Evolutionary conservation across 225 moss, liverwort and hornwort genomes (phyloP).

Genomic region (Sphagnum contortum): DNA sequence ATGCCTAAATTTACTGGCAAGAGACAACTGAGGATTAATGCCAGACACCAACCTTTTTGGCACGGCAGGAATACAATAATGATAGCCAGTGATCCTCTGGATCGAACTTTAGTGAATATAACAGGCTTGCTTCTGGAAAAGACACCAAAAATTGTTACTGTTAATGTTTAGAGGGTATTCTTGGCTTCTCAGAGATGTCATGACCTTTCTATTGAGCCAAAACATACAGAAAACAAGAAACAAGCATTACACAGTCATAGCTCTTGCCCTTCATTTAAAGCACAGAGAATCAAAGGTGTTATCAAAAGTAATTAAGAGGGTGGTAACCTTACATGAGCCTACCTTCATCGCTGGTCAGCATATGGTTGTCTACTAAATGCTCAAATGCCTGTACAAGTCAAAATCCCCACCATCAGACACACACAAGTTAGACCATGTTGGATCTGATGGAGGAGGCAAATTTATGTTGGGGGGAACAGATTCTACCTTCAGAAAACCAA

Average conservation of each 20-base stretch:
- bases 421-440: too few species aligned
- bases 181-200: too few species aligned
- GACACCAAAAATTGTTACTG: neutral
- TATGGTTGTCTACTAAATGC: conserved; percentile 89
- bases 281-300: conserved; percentile 1
- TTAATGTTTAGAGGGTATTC: too few species aligned
- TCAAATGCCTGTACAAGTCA: conserved; percentile 63
- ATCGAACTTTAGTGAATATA: conserved; percentile 82
- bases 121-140: conserved; percentile 53
- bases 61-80: conserved; percentile 82
- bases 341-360: conserved; percentile 96
- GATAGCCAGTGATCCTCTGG: conserved; percentile 94
- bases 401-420: neutral
- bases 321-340: conserved; percentile 41
- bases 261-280: neutral
- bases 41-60: conserved; percentile 49
- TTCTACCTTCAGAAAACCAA: too few species aligned
- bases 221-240: too few species aligned
- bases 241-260: neutral
- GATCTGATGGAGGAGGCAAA: too few species aligned
- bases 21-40: too few species aligned
- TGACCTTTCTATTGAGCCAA: too few species aligned
- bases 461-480: too few species aligned
- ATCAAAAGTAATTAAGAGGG: neutral
- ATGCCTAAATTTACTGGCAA: too few species aligned